A percentile compares a stretch with the other conserved stretches of the same genome.
phyloP scores from a whole-genome alignment of 2,329 filamentous ascomycete species.

The Xylaria sp. region DNA sequence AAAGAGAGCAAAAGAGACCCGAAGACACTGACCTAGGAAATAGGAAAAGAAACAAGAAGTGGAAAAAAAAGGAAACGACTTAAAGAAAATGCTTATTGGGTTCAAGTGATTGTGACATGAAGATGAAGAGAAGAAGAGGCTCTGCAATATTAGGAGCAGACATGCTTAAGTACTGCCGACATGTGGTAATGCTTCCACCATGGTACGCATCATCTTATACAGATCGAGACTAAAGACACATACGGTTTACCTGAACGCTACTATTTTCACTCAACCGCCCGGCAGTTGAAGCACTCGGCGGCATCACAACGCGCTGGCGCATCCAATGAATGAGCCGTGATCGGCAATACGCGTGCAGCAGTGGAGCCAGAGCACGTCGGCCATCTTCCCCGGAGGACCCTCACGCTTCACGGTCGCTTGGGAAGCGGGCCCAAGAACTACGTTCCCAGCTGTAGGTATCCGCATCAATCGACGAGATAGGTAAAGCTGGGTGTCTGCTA shows the following conservation, averaged over 20 bases:
- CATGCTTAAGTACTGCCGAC: constrained; percentile 35
- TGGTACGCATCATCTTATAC: not conserved
- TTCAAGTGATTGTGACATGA: constrained; percentile 32
- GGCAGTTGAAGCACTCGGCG: constrained; percentile 35
- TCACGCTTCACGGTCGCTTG: not conserved
- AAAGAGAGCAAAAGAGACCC: constrained; percentile 33
- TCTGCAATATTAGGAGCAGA: constrained; percentile 3
- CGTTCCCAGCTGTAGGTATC: constrained; percentile 4
- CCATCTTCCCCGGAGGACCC: constrained; percentile 2
- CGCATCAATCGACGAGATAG: constrained; percentile 6
- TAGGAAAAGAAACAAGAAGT: constrained; percentile 30
- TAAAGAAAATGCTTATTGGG: constrained; percentile 36
- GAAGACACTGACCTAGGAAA: constrained; percentile 34
- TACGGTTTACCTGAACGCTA: constrained; percentile 11
- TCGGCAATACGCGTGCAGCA: constrained; percentile 25
- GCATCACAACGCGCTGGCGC: constrained; percentile 39
- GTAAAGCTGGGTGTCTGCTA: constrained; percentile 17
- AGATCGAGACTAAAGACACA: not conserved
- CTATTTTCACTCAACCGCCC: constrained; percentile 32
- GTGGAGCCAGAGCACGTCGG: constrained; percentile 20
- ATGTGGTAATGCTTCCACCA: not conserved
- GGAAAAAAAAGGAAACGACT: constrained; percentile 36
- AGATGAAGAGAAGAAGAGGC: constrained; percentile 24
- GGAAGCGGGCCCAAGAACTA: not conserved
- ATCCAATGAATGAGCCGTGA: constrained; percentile 34